A percentile compares a stretch with the other conserved stretches of the same genome.
These are phyloP conservation scores for Pulveroboletus sp. DNA, from an alignment of 768 basidiomycete genomes.

Conservation along the genomic window DNA sequence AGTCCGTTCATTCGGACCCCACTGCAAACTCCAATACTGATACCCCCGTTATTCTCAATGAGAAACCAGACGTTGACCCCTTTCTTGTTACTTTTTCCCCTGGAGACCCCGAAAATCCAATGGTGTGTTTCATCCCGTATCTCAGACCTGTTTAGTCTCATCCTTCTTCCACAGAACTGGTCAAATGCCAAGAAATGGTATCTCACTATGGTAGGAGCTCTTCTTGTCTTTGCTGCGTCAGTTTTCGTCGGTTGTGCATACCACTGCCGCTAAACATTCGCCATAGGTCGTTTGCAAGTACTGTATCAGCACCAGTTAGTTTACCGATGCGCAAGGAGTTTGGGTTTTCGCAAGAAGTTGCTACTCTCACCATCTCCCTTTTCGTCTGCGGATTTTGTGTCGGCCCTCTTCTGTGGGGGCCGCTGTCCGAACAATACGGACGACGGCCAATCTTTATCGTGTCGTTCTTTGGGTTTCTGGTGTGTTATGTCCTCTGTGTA, in stretches of 20 bases:
- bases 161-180: slow-evolving; percentile 42
- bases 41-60: slow-evolving; percentile 3
- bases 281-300: slow-evolving; percentile 57
- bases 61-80: slow-evolving; percentile 20
- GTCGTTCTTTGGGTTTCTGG: slow-evolving; percentile 52
- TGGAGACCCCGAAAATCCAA: slow-evolving; percentile 43
- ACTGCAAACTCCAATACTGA: slow-evolving; percentile 9
- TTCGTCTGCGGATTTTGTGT: slow-evolving; percentile 68
- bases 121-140: slow-evolving; percentile 28
- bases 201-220: slow-evolving; percentile 42
- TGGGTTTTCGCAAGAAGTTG: slow-evolving; percentile 46
- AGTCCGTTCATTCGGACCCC: slow-evolving; percentile 8
- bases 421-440: slow-evolving; percentile 51
- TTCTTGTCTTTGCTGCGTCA: slow-evolving; percentile 54
- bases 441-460: slow-evolving; percentile 55
- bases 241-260: slow-evolving; percentile 7
- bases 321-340: slow-evolving; percentile 44
- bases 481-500: slow-evolving; percentile 23
- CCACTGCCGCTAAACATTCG: neutral
- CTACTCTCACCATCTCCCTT: slow-evolving; percentile 51
- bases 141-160: neutral
- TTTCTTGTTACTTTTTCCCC: slow-evolving; percentile 29
- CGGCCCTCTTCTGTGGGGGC: slow-evolving; percentile 58
- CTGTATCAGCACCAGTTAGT: slow-evolving; percentile 50
- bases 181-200: slow-evolving; percentile 43